Evolutionary conservation across 2,329 filamentous ascomycete genomes (phyloP), one percentile per base, ranked within the genome.

Genomic region (Verticillium zaregamsianum): DNA sequence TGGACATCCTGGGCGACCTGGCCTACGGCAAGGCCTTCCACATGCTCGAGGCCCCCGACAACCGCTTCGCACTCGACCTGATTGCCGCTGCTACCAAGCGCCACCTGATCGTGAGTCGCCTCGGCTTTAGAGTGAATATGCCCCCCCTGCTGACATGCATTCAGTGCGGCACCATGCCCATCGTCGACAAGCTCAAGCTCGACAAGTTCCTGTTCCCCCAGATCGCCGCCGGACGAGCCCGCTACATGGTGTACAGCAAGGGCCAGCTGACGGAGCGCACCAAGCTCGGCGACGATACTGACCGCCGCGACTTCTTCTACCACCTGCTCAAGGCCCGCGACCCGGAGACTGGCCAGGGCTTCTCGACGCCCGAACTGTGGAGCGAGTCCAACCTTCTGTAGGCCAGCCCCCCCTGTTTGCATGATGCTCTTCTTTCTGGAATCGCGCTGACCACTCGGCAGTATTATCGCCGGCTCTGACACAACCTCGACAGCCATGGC

Each of bases 221-320:
- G 61, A 85, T 92, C 64, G 87, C 89, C 12, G 82, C 82, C 28
- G 87, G 87, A 54, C 84, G 89, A 3, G 88, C 85, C 71, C 82
- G 84, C 63, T 92, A 91, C 71, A 90, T 91, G 82, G 81, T 82
- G 59, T 91, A 91, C 75, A 89, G 86, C 73, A 86, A 88, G 58
- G 78, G 80, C 2, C 89, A 91, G 73, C 81, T 90, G 49, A 82
- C 82, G 15, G 85, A 90, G 68, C 83, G 89, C 28, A 90, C 87
- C 57, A 85, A 86, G 64, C 77, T 89, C 31, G 87, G 87, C 32
- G 86, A 86, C 66, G 86, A 84, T 66, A 87, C 83, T 57, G 87
- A 86, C 68, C 87, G 89, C 37, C 86, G 88, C 61, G 90, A 92
- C 71, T 91, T 92, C 77, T 91, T 92, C 77, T 88, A 90, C 74